These are phyloP conservation scores for Phaseolus lunatus DNA, from an alignment of 306 rosid genomes.

Conservation along the genomic window DNA sequence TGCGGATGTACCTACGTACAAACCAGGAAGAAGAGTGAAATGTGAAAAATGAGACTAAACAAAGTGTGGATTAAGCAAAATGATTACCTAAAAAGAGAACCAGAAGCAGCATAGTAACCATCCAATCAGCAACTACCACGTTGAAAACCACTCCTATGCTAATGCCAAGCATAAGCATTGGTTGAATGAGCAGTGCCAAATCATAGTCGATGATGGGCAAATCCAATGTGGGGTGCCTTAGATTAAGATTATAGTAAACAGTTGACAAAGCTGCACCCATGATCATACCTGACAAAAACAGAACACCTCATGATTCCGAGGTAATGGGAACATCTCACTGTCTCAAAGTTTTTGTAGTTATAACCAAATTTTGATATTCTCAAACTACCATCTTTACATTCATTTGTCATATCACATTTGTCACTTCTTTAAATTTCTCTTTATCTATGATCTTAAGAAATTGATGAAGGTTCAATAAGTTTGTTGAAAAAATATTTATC, in stretches of 20 bases:
- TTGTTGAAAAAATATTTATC: too few species aligned
- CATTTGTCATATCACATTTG: too few species aligned
- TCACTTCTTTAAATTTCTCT: too few species aligned
- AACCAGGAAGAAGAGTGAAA: constrained; percentile 23
- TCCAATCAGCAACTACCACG: constrained; percentile 88
- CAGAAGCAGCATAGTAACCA: constrained; percentile 86
- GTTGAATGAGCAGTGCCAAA: constrained; percentile 86
- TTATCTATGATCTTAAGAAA: too few species aligned
- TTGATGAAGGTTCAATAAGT: too few species aligned
- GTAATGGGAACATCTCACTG: too few species aligned
- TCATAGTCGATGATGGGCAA: constrained; percentile 91
- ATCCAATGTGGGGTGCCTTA: constrained; percentile 76
- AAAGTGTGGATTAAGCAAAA: neutral
- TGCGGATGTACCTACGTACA: constrained; percentile 77
- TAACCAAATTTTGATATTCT: too few species aligned
- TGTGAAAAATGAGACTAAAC: constrained; percentile 30
- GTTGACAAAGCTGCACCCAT: constrained; percentile 91
- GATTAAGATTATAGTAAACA: constrained; percentile 80
- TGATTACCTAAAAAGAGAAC: constrained; percentile 73
- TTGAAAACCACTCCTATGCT: constrained; percentile 91
- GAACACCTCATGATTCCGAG: neutral
- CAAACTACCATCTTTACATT: too few species aligned
- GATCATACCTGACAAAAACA: constrained; percentile 76
- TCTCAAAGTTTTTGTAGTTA: too few species aligned
- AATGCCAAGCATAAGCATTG: constrained; percentile 96